phyloP scores from a whole-genome alignment of 2,329 filamentous ascomycete genomes.

The Aureobasidium sp. region DNA sequence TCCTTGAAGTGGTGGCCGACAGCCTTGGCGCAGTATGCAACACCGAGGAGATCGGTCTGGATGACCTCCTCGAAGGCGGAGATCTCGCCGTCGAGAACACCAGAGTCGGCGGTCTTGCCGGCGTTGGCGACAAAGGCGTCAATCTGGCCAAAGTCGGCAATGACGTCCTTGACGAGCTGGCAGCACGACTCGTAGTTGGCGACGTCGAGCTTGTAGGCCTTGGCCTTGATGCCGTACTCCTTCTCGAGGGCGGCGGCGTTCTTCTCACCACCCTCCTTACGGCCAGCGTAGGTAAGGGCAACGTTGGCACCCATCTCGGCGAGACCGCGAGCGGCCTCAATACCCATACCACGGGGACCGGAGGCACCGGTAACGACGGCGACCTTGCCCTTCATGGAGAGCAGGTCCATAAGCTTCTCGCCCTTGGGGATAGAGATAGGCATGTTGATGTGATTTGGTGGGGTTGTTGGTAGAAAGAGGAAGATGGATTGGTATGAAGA shows the following conservation, averaged over 20 bases:
- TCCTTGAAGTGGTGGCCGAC: conserved; percentile 73
- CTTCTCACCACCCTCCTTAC: conserved; percentile 55
- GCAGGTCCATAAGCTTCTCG: conserved; percentile 50
- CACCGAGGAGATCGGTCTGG: conserved; percentile 79
- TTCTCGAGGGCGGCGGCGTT: conserved; percentile 56
- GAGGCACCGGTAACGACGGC: conserved; percentile 48
- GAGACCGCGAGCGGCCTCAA: conserved; percentile 58
- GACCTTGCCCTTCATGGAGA: conserved; percentile 48
- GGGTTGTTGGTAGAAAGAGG: conserved; percentile 9
- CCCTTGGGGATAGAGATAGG: conserved; percentile 37
- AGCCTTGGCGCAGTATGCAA: conserved; percentile 78
- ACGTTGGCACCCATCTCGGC: conserved; percentile 59
- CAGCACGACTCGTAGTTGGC: conserved; percentile 51
- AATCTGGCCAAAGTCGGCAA: conserved; percentile 64
- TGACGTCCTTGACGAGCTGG: conserved; percentile 51
- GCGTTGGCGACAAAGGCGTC: conserved; percentile 65
- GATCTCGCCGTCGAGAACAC: conserved; percentile 62
- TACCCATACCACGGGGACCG: conserved; percentile 61
- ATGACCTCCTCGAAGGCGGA: conserved; percentile 72
- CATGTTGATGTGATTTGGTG: conserved; percentile 16
- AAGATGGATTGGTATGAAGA: conserved; percentile 6
- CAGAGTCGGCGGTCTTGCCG: conserved; percentile 61
- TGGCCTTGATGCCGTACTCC: conserved; percentile 58
- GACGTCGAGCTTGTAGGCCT: conserved; percentile 61
- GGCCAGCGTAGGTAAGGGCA: conserved; percentile 61